Evolutionary conservation across 2,329 filamentous ascomycete species (phyloP).

Genomic region (Rhytidhysteron rufulum): DNA sequence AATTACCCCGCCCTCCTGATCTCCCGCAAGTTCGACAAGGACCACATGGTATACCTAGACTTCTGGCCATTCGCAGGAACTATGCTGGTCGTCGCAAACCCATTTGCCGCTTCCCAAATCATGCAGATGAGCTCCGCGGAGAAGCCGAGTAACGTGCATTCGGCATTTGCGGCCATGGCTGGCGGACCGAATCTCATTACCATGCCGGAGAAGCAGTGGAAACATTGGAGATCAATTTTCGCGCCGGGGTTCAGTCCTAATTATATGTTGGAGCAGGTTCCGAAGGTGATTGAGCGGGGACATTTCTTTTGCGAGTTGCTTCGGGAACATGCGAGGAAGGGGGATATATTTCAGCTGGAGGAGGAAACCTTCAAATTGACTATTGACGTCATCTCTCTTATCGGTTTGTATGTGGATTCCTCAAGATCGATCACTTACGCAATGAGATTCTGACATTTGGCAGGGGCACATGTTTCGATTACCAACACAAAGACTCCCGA

Average conservation of each 20-base stretch:
- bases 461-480: not conserved
- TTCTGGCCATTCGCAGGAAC: conserved; percentile 14
- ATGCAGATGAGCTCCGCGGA: not conserved
- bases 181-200: conserved; percentile 1
- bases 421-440: not conserved
- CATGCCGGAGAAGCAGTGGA: conserved; percentile 8
- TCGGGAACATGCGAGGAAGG: conserved; percentile 4
- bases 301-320: conserved; percentile 12
- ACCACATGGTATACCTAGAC: conserved; percentile 13
- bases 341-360: conserved; percentile 12
- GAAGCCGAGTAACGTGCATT: conserved; percentile 16
- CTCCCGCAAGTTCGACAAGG: conserved; percentile 18
- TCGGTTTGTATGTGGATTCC: conserved; percentile 12
- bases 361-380: conserved; percentile 11
- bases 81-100: conserved; percentile 8
- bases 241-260: conserved; percentile 13
- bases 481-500: not conserved
- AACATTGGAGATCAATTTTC: conserved; percentile 10
- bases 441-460: not conserved
- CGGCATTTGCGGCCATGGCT: conserved; percentile 7
- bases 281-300: conserved; percentile 13
- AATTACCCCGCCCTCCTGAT: not conserved
- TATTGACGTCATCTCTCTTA: conserved; percentile 15
- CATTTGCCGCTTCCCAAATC: conserved; percentile 10
- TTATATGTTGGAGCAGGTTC: conserved; percentile 8